Evolutionary conservation across 331 rosid species (phyloP), one percentile per base, ranked within the genome.

Genomic region (Pyrus hybrid): DNA sequence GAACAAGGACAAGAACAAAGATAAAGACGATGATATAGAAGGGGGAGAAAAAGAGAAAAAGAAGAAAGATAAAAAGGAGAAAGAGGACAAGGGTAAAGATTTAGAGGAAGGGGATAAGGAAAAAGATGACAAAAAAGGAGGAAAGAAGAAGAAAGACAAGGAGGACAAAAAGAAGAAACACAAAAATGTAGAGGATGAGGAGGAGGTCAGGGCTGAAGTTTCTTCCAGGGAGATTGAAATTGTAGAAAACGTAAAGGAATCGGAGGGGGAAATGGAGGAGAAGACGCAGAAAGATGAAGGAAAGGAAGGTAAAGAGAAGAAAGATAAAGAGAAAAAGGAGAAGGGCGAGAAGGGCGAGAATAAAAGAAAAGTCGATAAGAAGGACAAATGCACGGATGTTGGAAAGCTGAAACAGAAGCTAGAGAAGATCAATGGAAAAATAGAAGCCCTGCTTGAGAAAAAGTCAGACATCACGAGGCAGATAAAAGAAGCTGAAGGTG

Each of bases 331-430:
- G 49, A 84, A 81, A 49, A 80, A 78, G 57, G 57, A 17, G 37
- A 86, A 86, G 85, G 57, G 56, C 54, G 45, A 37, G 45, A 10
- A 37, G 57, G 43, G 76, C 2, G 92, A 85, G 32, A 86, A 85
- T 81, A 89, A 86, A 76, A 79, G 87, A 57, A 89, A 87, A 80
- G 73, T 30, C 28, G 84, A 72, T 8, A 88, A 66, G 70, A 82
- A 85, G 75, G 87, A 77, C 45, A 86, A 85, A 66, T 64, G 25
- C 79, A 87, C 68, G 33, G 90, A 89, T 76, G 28, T 68, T 29
- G 82, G 84, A 57, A 81, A 73, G 65, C 81, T 93, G 66, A 91
- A 86, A 70, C 91, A 78, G 70, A 87, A 89, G 76, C 84, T 91
- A 49, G 97, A 84, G 78, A 82, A 91, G 71, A 7, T 91, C 12